phyloP scores from a whole-genome alignment of 441 rosid genomes.

The Biscutella laevigata region DNA sequence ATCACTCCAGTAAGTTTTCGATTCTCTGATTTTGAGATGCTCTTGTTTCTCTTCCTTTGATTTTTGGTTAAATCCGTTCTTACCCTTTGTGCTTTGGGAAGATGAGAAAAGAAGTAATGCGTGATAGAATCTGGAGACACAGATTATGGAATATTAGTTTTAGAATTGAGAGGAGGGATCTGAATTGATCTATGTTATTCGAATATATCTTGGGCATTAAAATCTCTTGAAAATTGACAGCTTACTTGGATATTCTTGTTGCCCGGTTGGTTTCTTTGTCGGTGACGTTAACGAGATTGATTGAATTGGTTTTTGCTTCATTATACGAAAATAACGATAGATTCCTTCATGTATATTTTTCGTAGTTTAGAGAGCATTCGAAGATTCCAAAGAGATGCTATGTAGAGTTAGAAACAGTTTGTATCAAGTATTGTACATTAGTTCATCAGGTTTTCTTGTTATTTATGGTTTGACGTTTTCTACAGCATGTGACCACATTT shows the following conservation, averaged over 20 bases:
- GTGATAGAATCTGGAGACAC: no score
- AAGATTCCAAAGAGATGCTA: neutral
- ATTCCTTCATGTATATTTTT: neutral
- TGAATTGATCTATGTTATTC: neutral
- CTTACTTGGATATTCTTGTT: no score
- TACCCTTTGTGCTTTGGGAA: conserved; percentile 8
- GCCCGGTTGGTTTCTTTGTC: neutral
- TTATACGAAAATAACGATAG: neutral
- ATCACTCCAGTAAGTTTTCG: conserved; percentile 51
- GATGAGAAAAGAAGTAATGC: no score
- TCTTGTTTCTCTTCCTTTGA: neutral
- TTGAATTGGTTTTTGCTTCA: neutral
- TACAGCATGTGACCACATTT: neutral
- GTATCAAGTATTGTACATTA: no score
- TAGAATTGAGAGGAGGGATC: neutral
- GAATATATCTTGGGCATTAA: neutral
- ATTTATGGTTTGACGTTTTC: neutral
- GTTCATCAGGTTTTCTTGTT: no score
- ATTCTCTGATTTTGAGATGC: neutral
- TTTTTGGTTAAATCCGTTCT: no score
- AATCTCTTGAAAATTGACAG: no score
- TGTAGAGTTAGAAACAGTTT: neutral
- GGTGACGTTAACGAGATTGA: neutral
- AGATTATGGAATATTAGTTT: no score
- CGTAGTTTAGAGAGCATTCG: neutral